Base-by-base conservation (phyloP, 1,139 yeast species). In the Kodamaea sp. region DNA sequence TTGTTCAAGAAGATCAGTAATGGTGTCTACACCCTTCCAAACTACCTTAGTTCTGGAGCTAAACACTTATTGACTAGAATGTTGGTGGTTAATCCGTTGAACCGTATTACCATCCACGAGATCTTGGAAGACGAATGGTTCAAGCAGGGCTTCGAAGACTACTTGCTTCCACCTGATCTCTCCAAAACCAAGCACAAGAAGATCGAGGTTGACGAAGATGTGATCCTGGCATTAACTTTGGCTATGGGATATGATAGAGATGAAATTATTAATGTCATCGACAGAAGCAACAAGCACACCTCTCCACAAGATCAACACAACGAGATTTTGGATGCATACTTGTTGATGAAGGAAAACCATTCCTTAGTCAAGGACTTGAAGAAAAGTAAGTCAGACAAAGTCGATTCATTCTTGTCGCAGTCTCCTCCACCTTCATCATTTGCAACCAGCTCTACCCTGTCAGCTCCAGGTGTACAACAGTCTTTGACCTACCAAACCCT, bases 71-170 rank as follows among this genome's bases (percentile, higher is more conserved):
- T 92, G 46, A 87, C 95, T 24, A 78, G 88, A 54, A 94, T 92
- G 98, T 75, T 92, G 47, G 96, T 92, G 42, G 99, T 94, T 21
- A 90, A 92, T 57, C 98, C 99, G 21, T 72, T 92, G 57, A 88
- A 90, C 59, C 80, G 99, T 67, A 92, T 94, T 41, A 90, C 97
- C 12, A 89, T 92, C 35, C 90, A 83, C 51, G 97, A 88, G 55
- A 87, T 92, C 34, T 83, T 90, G 84, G 88, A 90, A 53, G 97
- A 92, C 57, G 92, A 87, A 44, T 92, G 99, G 99, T 92, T 92
- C 64, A 83, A 80, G 48, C 80, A 80, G 9, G 89, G 80, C 37
- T 75, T 94, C 44, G 89, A 92, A 28, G 90, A 83, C 15, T 88
- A 90, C 55, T 73, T 92, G 46, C 67, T 84, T 41, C 94, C 96